Base-by-base conservation (phyloP, 768 basidiomycete species). In the Phlegmacium glaucopus region DNA sequence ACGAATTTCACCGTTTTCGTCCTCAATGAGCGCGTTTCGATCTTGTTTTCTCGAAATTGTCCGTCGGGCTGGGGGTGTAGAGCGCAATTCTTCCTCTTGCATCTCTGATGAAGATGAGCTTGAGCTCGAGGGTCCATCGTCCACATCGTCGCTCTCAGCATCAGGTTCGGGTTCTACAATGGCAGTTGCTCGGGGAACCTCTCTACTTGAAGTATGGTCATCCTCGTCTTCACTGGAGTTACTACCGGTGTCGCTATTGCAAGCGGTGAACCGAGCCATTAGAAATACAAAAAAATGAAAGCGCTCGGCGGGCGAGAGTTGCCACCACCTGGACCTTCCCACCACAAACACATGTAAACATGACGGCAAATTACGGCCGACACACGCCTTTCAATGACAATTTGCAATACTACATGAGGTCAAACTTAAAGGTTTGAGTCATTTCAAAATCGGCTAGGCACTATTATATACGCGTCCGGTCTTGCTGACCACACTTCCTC, bases 221-320 rank as follows among this genome's bases (percentile, higher is more conserved):
- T 63, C 64, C 32, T 54, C 50, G 13, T 56, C 55, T 65, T 58
- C 38, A 61, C 44, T 72, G 44, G 76, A 77, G 60, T 79, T 76
- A 60, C 79, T 79, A 61, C 79, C 76, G 55, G 78, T 77, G 59
- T 82, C 83, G 64, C 77, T 81, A 13, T 71, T 68, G 60, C 77
- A 77, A 26, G 85, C 85, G 48, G 78, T 76, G 69, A 87, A 88
- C 44, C 85, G 82, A 49, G 83, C 74, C 84, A 87, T 87, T 25
- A 30, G 16, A 39, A 40, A 44, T n/a, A 25, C 16, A 36, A 28
- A 25, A 32, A 28, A 28, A 34, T 41, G 27, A 35, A 11, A 38
- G 34, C 37, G 35, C 16, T 46, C 13, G 28, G 30, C 16, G n/a
- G 28, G 30, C 13, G n/a, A 30, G 16, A 42, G 11, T 15, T n/a